Percentiles rank a stretch among this genome's conserved stretches.
phyloP scores from a whole-genome alignment of 2,329 filamentous ascomycete species.

The Tolypocladium pustulatum region DNA sequence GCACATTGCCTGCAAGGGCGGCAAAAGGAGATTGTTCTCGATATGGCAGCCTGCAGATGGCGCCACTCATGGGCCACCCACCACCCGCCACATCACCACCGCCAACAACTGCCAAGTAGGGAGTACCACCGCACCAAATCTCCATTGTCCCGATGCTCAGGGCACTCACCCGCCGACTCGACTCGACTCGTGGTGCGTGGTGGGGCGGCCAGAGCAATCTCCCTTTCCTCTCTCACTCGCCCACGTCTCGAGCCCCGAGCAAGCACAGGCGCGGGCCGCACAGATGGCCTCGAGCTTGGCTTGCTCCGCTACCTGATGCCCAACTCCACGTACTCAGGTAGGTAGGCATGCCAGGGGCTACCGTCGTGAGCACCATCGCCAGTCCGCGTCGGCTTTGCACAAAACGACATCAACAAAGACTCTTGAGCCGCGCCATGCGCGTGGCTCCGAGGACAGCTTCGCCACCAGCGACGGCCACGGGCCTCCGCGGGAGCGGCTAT shows the following conservation, averaged over 20 bases:
- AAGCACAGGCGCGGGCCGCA: background rate
- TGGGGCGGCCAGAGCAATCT: background rate
- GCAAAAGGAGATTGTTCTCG: background rate
- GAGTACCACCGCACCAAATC: background rate
- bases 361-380: background rate
- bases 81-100: constrained; percentile 2
- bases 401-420: background rate
- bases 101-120: background rate
- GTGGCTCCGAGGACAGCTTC: background rate
- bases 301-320: background rate
- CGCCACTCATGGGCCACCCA: background rate
- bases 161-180: too few relatives aligned
- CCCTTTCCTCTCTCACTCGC: background rate
- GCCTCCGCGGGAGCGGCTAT: background rate
- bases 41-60: background rate
- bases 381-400: background rate
- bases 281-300: background rate
- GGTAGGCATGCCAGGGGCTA: background rate
- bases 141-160: background rate
- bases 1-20: background rate
- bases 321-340: too few relatives aligned
- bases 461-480: background rate
- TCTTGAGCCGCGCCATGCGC: background rate
- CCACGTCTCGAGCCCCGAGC: background rate
- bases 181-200: background rate